Evolutionary conservation across 1,139 yeast genomes (phyloP), one percentile per base, ranked within the genome.

Genomic region (Kodamaea derodonti): DNA sequence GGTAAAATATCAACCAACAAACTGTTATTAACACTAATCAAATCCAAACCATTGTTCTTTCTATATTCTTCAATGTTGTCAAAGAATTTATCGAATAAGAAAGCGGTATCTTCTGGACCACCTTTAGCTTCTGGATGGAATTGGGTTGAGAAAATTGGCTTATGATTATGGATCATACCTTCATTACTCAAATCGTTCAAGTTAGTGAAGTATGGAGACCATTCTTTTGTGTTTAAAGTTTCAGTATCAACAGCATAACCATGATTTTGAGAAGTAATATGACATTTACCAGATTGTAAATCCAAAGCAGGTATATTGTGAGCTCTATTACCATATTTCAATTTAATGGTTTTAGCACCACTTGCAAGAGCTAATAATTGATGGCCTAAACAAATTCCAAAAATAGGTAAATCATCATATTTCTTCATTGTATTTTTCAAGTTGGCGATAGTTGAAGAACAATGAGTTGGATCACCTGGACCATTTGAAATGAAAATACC

Each of bases 51-150:
- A 36, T 60, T 65, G 36, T 40, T 46, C 8, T 44, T 27, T 58
- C 75, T 82, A 70, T 76, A 86, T 28, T 62, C 64, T 29, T 67
- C 71, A 45, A 92, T 81, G 54, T 84, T 74, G 30, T 70, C 76
- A 52, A 92, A 80, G 65, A 86, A 92, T 63, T 80, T 85, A 70
- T 92, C 97, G 52, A 92, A 92, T 60, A 92, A 71, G 63, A 80
- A 86, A 4, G 86, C 75, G 14, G 97, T 84, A 62, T 92, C 98
- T 52, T 84, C 73, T 39, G 98, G 98, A 49, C 98, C 98, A 49
- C 98, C 98, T 69, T 90, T 92, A 41, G 98, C 98, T 64, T 92
- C 98, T 31, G 98, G 98, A 59, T 92, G 98, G 76, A 92, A 92
- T 62, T 92, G 98, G 3, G 95, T 87, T 20, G 97, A 87, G 66